These are phyloP conservation scores for Mycosarcoma maydis DNA, from an alignment of 1,284 basidiomycete species.

Conservation along the genomic window DNA sequence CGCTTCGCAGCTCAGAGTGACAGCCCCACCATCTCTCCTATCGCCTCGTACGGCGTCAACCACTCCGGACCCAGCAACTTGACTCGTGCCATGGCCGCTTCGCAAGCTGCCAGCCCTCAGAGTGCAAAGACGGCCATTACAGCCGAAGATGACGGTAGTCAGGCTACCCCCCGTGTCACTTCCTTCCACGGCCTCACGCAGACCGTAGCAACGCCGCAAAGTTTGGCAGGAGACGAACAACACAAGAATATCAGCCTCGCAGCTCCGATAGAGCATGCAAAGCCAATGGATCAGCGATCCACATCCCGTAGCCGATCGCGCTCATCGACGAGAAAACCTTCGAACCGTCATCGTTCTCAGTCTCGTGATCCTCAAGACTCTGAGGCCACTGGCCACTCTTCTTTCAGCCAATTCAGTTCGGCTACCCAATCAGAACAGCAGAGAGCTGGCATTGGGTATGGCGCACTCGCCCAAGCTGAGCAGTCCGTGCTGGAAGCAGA, in stretches of 20 bases:
- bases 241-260: slow-evolving; percentile 17
- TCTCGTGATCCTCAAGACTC: slow-evolving; percentile 24
- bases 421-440: slow-evolving; percentile 24
- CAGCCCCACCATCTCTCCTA: slow-evolving; percentile 37
- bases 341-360: slow-evolving; percentile 7
- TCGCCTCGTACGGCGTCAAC: slow-evolving; percentile 26
- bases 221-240: slow-evolving; percentile 6
- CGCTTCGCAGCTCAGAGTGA: slow-evolving; percentile 2
- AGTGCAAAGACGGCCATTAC: slow-evolving; percentile 19
- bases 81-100: slow-evolving; percentile 36
- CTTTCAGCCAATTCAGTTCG: slow-evolving; percentile 32
- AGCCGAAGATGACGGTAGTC: slow-evolving; percentile 36
- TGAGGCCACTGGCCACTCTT: slow-evolving; percentile 28
- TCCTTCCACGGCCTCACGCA: slow-evolving; percentile 33
- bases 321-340: slow-evolving; percentile 10
- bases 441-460: slow-evolving; percentile 49
- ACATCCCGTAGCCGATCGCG: slow-evolving; percentile 25
- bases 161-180: slow-evolving; percentile 31
- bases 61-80: slow-evolving; percentile 48
- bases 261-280: slow-evolving; percentile 1
- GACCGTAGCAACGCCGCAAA: slow-evolving; percentile 23
- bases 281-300: not conserved
- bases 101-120: slow-evolving; percentile 24
- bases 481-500: slow-evolving; percentile 33
- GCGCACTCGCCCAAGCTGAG: slow-evolving; percentile 55